phyloP scores from a whole-genome alignment of 1,139 yeast species.

The Yamadazyma triangularis region DNA sequence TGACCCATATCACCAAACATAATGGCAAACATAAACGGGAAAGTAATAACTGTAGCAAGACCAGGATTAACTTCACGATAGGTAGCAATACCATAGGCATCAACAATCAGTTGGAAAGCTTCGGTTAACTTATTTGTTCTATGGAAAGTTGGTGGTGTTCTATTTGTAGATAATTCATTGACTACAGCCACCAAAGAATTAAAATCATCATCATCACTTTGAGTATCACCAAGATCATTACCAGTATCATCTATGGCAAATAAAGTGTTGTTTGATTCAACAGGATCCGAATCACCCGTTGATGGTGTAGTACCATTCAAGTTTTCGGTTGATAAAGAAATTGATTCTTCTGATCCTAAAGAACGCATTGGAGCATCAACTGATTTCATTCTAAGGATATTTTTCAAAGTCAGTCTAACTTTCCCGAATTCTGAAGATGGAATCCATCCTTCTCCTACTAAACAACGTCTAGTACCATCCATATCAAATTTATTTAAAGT shows the following conservation, averaged over 20 bases:
- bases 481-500: conserved; percentile 78
- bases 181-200: conserved; percentile 64
- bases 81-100: conserved; percentile 75
- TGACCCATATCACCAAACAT: conserved; percentile 89
- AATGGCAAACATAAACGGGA: conserved; percentile 83
- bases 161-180: conserved; percentile 59
- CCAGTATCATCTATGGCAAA: conserved; percentile 48
- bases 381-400: conserved; percentile 20
- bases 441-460: conserved; percentile 96
- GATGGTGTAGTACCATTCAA: no score
- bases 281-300: conserved; percentile 2
- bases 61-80: conserved; percentile 81
- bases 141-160: conserved; percentile 75
- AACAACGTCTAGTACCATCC: conserved; percentile 78
- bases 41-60: conserved; percentile 71
- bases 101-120: conserved; percentile 74
- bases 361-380: conserved; percentile 3
- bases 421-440: conserved; percentile 54
- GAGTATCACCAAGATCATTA: conserved; percentile 13
- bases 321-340: conserved; percentile 16
- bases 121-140: conserved; percentile 71
- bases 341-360: conserved; percentile 17
- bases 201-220: conserved; percentile 15
- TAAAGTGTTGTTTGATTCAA: conserved; percentile 24
- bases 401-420: conserved; percentile 22